These are phyloP conservation scores for Claviceps sp. DNA, from an alignment of 2,329 filamentous ascomycete species.

Conservation along the genomic window DNA sequence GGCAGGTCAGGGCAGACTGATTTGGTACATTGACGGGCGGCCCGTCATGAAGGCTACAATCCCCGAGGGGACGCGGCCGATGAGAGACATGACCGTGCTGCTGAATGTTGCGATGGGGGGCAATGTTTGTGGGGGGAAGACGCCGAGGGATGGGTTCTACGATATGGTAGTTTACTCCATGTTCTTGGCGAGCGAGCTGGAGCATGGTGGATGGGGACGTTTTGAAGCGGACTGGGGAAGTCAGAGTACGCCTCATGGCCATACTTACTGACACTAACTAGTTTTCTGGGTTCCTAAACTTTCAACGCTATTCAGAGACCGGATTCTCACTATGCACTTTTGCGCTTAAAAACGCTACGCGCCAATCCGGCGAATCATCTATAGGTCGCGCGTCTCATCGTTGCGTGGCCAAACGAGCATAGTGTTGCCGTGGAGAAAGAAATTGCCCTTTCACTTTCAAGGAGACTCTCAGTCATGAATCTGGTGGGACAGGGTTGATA, in stretches of 20 bases:
- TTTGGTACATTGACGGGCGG: constrained; percentile 46
- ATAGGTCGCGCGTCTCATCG: too few relatives aligned
- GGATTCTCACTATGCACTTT: too few relatives aligned
- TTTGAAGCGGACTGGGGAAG: constrained; percentile 39
- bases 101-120: constrained; percentile 52
- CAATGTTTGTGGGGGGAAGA: constrained; percentile 39
- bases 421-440: too few relatives aligned
- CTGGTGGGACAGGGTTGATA: background rate
- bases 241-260: constrained; percentile 13
- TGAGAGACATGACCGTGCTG: constrained; percentile 42
- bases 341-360: too few relatives aligned
- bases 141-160: constrained; percentile 38
- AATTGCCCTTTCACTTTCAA: background rate
- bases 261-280: constrained; percentile 15
- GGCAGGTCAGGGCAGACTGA: constrained; percentile 30
- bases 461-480: background rate
- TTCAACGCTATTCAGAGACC: too few relatives aligned
- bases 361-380: too few relatives aligned
- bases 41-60: constrained; percentile 43
- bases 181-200: constrained; percentile 37
- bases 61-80: constrained; percentile 36
- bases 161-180: constrained; percentile 42
- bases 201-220: constrained; percentile 36
- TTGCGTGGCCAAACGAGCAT: too few relatives aligned
- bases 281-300: too few relatives aligned